phyloP scores from a whole-genome alignment of 768 basidiomycete species.

The Kondoa malvinella region DNA sequence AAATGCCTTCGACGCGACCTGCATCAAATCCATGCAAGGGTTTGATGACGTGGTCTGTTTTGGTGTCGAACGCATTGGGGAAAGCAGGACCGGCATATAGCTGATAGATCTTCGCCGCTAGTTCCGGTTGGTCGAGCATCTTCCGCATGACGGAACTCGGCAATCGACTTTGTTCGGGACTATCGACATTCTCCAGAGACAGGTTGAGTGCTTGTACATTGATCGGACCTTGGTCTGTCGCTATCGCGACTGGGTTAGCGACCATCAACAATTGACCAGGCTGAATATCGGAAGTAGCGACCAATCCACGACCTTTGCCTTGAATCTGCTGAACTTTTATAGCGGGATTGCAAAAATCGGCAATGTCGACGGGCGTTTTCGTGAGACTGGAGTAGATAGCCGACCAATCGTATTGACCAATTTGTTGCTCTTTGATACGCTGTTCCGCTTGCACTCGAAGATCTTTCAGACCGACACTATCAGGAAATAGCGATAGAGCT shows the following conservation, averaged over 20 bases:
- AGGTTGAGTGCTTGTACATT: background rate
- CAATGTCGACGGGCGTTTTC: background rate
- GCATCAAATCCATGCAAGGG: background rate
- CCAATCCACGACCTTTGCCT: constrained; percentile 2
- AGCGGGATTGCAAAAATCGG: background rate
- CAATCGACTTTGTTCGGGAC: background rate
- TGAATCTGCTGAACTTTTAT: background rate
- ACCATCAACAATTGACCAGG: constrained; percentile 8
- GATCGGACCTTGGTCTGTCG: background rate
- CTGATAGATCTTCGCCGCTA: background rate
- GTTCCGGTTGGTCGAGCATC: background rate
- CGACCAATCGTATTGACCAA: constrained; percentile 3
- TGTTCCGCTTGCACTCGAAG: background rate
- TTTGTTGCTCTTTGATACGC: background rate
- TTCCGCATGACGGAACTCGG: background rate
- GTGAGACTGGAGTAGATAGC: background rate
- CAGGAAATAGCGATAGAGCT: background rate
- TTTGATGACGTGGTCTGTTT: background rate
- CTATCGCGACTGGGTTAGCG: background rate
- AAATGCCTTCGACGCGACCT: constrained; percentile 3
- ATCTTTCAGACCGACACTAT: too few species aligned
- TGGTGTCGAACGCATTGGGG: background rate
- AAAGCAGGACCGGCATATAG: background rate
- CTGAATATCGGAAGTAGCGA: background rate
- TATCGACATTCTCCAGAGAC: background rate